Evolutionary conservation across 106 monocot genomes (phyloP).

Genomic region (Alisma plantagoaquatica): DNA sequence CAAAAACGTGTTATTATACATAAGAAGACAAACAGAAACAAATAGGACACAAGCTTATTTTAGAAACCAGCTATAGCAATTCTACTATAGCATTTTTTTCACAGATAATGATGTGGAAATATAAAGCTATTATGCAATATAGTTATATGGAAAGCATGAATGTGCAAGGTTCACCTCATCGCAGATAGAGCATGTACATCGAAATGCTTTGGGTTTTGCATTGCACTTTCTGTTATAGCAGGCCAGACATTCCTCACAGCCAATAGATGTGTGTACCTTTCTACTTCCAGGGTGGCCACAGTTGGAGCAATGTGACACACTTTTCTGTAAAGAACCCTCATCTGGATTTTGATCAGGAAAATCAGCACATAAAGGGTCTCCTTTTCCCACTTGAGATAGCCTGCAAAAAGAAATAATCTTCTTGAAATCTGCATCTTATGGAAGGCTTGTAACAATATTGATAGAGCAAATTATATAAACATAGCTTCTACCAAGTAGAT

Average conservation of each 20-base stretch:
- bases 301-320: slow-evolving; percentile 62
- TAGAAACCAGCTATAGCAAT: no score
- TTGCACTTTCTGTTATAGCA: slow-evolving; percentile 47
- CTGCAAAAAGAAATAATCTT: slow-evolving; percentile 30
- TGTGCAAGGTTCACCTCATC: slow-evolving; percentile 43
- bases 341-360: slow-evolving; percentile 9
- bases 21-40: no score
- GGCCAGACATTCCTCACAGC: slow-evolving; percentile 51
- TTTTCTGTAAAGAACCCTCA: slow-evolving; percentile 17
- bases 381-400: slow-evolving; percentile 63
- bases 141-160: no score
- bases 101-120: no score
- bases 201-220: slow-evolving; percentile 64
- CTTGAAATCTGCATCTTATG: background rate
- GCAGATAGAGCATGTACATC: slow-evolving; percentile 61
- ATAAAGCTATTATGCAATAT: no score
- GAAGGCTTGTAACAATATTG: background rate
- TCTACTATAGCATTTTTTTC: no score
- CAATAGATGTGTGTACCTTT: slow-evolving; percentile 35
- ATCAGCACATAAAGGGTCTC: slow-evolving; percentile 14
- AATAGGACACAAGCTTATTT: no score
- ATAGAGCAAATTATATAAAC: no score
- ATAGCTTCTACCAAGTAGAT: no score
- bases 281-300: slow-evolving; percentile 94
- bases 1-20: no score